Conservation (phyloP, 805 yeast genomes). For the Monosporozyma aquatica region DNA sequence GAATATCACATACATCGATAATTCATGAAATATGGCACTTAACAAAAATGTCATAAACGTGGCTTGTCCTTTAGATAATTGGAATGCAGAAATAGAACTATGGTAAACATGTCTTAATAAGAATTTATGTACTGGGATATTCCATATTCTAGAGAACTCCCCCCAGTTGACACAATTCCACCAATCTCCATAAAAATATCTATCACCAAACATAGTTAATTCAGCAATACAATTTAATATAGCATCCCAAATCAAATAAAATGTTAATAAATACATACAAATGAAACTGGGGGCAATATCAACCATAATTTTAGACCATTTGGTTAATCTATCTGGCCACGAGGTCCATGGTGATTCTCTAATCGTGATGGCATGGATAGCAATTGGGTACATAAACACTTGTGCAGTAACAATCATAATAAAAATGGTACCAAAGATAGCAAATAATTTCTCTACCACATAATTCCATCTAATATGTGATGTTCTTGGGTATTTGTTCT, state of each 20-base stretch:
- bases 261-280: constrained; percentile 63
- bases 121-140: constrained; percentile 84
- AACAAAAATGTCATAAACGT: constrained; percentile 69
- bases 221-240: constrained; percentile 88
- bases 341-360: constrained; percentile 30
- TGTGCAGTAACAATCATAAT: constrained; percentile 82
- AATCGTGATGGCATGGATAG: constrained; percentile 46
- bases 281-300: constrained; percentile 79
- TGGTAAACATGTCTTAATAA: constrained; percentile 90
- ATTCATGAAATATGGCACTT: constrained; percentile 79
- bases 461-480: constrained; percentile 57
- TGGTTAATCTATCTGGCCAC: constrained; percentile 14
- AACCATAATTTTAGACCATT: constrained; percentile 36
- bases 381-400: constrained; percentile 64
- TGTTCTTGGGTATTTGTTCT: constrained; percentile 74
- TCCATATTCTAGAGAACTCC: constrained; percentile 90
- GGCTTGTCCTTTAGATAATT: constrained; percentile 57
- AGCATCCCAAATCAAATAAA: constrained; percentile 92
- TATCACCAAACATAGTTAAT: constrained; percentile 76
- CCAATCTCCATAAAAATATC: constrained; percentile 94
- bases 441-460: constrained; percentile 58
- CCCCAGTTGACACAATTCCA: constrained; percentile 96
- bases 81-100: constrained; percentile 69
- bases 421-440: constrained; percentile 79
- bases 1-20: constrained; percentile 86